A percentile compares a stretch with the other conserved stretches of the same genome.
These are phyloP conservation scores for Erythrophleum fordii DNA, from an alignment of 306 rosid genomes.

Conservation along the genomic window DNA sequence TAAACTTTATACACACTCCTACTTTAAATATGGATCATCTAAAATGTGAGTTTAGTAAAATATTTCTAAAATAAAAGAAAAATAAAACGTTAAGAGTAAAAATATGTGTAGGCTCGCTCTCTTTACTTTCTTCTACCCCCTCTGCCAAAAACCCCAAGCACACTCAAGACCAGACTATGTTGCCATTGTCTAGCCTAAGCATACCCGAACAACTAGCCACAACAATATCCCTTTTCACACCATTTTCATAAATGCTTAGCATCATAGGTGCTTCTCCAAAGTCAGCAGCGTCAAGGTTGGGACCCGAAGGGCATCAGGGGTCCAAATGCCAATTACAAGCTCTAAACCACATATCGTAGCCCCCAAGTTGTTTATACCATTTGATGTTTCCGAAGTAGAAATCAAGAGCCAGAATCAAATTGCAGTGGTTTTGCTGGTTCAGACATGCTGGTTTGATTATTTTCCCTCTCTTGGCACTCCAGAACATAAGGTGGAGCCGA, in stretches of 20 bases:
- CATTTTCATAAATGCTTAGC: conserved; percentile 43
- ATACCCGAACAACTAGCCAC: conserved; percentile 66
- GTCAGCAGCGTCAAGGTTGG: conserved; percentile 58
- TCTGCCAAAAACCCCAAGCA: too few relatives aligned
- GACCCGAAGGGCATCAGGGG: conserved; percentile 44
- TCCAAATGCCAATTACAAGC: conserved; percentile 36
- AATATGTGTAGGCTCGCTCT: too few relatives aligned
- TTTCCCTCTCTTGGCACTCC: conserved; percentile 46
- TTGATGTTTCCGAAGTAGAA: conserved; percentile 38
- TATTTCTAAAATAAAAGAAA: too few relatives aligned
- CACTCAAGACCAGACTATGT: conserved; percentile 49
- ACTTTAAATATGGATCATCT: too few relatives aligned
- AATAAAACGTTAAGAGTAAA: too few relatives aligned
- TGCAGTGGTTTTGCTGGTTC: conserved; percentile 42
- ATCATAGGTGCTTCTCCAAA: conserved; percentile 71
- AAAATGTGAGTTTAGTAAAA: too few relatives aligned
- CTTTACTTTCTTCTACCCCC: too few relatives aligned
- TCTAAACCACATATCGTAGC: conserved; percentile 53
- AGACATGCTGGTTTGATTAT: conserved; percentile 46
- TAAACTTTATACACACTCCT: too few relatives aligned
- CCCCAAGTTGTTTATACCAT: conserved; percentile 57
- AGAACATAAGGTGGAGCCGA: conserved; percentile 38
- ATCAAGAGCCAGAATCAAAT: conserved; percentile 53
- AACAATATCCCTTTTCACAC: conserved; percentile 50
- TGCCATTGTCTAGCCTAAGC: conserved; percentile 70